A percentile compares a stretch with the other conserved stretches of the same genome.
Conservation (phyloP, 1,139 yeast genomes). For the Sugiyamaella pinicola region DNA sequence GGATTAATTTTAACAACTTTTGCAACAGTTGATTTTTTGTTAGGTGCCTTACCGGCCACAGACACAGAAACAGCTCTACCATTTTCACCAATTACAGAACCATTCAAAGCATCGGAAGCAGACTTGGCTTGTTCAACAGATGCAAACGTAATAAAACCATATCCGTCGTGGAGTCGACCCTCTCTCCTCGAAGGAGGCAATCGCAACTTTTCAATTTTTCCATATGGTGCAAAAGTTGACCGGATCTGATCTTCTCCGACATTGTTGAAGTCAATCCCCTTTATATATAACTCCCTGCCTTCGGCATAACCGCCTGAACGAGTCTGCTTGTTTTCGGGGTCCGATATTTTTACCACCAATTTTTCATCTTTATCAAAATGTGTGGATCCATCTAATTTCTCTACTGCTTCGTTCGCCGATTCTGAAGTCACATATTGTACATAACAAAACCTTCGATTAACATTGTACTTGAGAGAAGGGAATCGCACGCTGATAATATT, state of each 20-base stretch:
- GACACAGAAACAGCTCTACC: slow-evolving; percentile 32
- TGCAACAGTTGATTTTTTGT: not conserved
- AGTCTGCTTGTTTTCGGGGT: slow-evolving; percentile 47
- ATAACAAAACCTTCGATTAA: slow-evolving; percentile 73
- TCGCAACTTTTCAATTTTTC: slow-evolving; percentile 49
- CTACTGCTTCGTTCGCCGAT: slow-evolving; percentile 54
- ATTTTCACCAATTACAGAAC: slow-evolving; percentile 29
- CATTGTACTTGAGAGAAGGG: slow-evolving; percentile 62
- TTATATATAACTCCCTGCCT: slow-evolving; percentile 54
- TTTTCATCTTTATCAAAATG: slow-evolving; percentile 31
- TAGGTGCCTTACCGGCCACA: slow-evolving; percentile 19
- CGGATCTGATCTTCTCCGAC: slow-evolving; percentile 35
- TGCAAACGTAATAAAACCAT: slow-evolving; percentile 40
- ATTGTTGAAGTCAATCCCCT: slow-evolving; percentile 52
- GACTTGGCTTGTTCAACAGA: slow-evolving; percentile 34
- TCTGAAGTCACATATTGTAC: slow-evolving; percentile 56
- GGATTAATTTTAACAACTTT: slow-evolving; percentile 12
- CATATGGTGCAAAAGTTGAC: slow-evolving; percentile 46
- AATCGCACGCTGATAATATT: slow-evolving; percentile 58
- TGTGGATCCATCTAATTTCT: slow-evolving; percentile 46
- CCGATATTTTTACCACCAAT: slow-evolving; percentile 60
- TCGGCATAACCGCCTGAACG: slow-evolving; percentile 53
- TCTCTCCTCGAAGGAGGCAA: slow-evolving; percentile 33
- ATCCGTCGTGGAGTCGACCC: slow-evolving; percentile 41
- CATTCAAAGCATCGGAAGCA: slow-evolving; percentile 29